These are phyloP conservation scores for Aulographum hederae DNA, from an alignment of 2,329 filamentous ascomycete species.

Conservation along the genomic window DNA sequence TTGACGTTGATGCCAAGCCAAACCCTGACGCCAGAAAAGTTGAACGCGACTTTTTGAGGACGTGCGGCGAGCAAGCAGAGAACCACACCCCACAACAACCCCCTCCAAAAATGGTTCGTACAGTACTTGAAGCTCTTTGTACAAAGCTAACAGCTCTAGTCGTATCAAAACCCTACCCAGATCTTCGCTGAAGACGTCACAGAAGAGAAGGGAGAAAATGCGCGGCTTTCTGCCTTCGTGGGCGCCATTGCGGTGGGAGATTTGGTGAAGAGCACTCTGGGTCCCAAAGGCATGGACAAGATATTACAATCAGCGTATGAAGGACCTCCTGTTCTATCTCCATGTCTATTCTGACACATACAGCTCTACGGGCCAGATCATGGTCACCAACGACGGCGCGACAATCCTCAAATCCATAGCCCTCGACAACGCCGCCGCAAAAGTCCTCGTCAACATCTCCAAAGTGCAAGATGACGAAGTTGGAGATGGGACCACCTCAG, in stretches of 20 bases:
- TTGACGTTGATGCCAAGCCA: no score
- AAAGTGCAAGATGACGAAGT: constrained; percentile 99
- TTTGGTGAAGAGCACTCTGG: constrained; percentile 89
- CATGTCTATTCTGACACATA: constrained; percentile 2
- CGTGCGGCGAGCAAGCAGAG: no score
- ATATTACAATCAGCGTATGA: constrained; percentile 86
- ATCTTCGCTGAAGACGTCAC: constrained; percentile 96
- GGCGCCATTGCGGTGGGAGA: constrained; percentile 96
- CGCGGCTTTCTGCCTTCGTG: constrained; percentile 92
- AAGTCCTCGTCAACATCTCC: constrained; percentile 96
- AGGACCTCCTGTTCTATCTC: constrained; percentile 2
- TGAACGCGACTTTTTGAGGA: no score
- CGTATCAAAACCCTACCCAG: constrained; percentile 61
- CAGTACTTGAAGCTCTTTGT: no score
- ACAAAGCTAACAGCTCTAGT: constrained; percentile 12
- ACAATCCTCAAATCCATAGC: constrained; percentile 98
- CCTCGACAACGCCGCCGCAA: constrained; percentile 93
- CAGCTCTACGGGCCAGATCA: constrained; percentile 87
- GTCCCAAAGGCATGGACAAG: constrained; percentile 98
- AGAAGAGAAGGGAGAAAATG: constrained; percentile 98
- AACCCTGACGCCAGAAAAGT: no score
- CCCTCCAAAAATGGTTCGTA: no score
- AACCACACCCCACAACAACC: no score
- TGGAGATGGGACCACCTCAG: constrained; percentile 95
- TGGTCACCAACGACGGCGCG: constrained; percentile 97